Conservation (phyloP, 352 stramenopile genomes). For the Phytophthora uliginosa region DNA sequence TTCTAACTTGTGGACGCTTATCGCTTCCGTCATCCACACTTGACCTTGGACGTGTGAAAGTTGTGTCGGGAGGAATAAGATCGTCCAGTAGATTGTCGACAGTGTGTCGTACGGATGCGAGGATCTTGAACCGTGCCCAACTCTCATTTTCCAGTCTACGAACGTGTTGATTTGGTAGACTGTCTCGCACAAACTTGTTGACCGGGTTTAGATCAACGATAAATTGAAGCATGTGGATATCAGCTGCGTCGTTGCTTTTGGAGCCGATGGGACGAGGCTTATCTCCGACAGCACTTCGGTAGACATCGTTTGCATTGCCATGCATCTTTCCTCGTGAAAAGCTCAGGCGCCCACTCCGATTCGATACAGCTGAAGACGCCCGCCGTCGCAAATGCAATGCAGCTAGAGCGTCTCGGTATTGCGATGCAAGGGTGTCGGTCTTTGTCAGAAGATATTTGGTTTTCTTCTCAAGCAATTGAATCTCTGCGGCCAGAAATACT, state of each 20-base stretch:
- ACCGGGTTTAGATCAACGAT: slow-evolving; percentile 70
- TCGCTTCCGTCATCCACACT: background rate
- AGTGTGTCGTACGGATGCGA: slow-evolving; percentile 46
- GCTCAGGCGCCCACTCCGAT: slow-evolving; percentile 20
- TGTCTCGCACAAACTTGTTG: slow-evolving; percentile 58
- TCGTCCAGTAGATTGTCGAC: slow-evolving; percentile 48
- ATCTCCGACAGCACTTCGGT: slow-evolving; percentile 11
- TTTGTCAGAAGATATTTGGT: slow-evolving; percentile 65
- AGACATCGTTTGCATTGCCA: slow-evolving; percentile 5
- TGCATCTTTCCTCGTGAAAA: slow-evolving; percentile 21
- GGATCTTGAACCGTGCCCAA: slow-evolving; percentile 59
- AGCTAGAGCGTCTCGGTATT: slow-evolving; percentile 35
- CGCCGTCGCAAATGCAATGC: slow-evolving; percentile 9
- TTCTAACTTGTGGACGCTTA: slow-evolving; percentile 13
- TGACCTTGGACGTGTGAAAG: slow-evolving; percentile 2
- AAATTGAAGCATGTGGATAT: slow-evolving; percentile 50
- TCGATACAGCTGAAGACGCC: slow-evolving; percentile 17
- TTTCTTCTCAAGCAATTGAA: slow-evolving; percentile 66
- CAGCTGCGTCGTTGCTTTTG: slow-evolving; percentile 1
- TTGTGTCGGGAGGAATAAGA: slow-evolving; percentile 34
- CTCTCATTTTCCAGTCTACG: slow-evolving; percentile 57
- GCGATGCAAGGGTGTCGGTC: slow-evolving; percentile 40
- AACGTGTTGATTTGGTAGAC: slow-evolving; percentile 45
- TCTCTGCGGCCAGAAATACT: slow-evolving; percentile 45
- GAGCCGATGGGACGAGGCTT: background rate